Base-by-base conservation (phyloP, 371 early-diverging fungal genomes). In the Mortierella sp. region DNA sequence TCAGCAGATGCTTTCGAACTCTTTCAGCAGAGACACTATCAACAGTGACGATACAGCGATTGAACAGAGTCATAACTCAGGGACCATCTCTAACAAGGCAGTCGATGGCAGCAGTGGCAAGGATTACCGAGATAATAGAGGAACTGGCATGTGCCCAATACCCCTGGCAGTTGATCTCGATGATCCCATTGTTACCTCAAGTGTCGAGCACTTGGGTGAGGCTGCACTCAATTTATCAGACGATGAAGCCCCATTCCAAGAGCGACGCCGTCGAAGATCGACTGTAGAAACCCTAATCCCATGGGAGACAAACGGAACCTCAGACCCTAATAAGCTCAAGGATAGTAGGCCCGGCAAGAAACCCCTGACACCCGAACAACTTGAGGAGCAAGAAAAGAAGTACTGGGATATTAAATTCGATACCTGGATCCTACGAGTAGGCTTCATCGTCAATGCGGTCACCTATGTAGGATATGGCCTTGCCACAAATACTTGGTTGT, bases 341-440 rank as follows among this genome's bases (percentile, higher is more conserved):
- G n/a, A n/a, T n/a, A n/a, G n/a, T n/a, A n/a, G n/a, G n/a, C n/a
- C n/a, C n/a, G n/a, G n/a, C n/a, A 57, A 57, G 26, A 26, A 30
- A 26, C 45, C 29, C n/a, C 72, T 62, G 6, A 45, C 19, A 29
- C 60, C n/a, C 12, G 37, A 18, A 56, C 43, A 46, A 23, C 60
- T 45, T 14, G 61, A 11, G 55, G 44, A 44, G 45, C 61, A 25
- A 19, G n/a, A 9, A 67, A 70, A 7, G 52, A 66, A 7, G 46
- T 28, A 0, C 60, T n/a, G 5, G 51, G 60, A 57, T 46, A 18
- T 65, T 12, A 71, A 64, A 25, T 80, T 86, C 30, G 87, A 89
- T 47, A 61, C 74, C 1, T 84, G 85, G 85, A 53, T 87, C 48
- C 57, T 86, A 14, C 82, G 88, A 5, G 16, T 77, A 3, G 88